Percentiles rank a stretch among this genome's conserved stretches.
Evolutionary conservation across 2,329 filamentous ascomycete species (phyloP).

Genomic region (Penicillium oxalicum): DNA sequence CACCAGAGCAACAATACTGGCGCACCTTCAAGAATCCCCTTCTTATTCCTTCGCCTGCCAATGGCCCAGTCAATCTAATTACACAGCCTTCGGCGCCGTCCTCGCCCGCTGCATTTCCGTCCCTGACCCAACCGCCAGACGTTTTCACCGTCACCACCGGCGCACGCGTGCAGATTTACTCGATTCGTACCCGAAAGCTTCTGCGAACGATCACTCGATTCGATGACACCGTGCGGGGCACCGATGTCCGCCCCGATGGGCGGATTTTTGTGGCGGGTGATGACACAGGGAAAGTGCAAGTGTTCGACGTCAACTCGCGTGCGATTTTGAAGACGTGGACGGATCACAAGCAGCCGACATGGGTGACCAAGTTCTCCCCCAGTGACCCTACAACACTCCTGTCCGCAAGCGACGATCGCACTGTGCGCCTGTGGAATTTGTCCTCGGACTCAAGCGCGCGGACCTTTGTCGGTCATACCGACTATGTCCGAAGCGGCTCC

Average conservation of each 20-base stretch:
- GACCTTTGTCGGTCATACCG: conserved; percentile 78
- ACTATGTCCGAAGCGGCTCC: conserved; percentile 82
- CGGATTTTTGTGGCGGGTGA: conserved; percentile 86
- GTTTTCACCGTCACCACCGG: conserved; percentile 92
- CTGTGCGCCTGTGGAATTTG: conserved; percentile 90
- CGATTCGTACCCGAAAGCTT: conserved; percentile 81
- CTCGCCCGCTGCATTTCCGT: conserved; percentile 37
- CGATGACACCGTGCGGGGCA: conserved; percentile 82
- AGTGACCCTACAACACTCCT: conserved; percentile 79
- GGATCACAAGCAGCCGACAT: conserved; percentile 89
- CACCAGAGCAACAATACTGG: conserved; percentile 95
- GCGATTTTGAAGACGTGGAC: conserved; percentile 95
- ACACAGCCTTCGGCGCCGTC: conserved; percentile 57
- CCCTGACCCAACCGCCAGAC: conserved; percentile 44
- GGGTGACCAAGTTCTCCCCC: conserved; percentile 87
- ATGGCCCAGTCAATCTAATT: conserved; percentile 85
- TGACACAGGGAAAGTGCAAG: conserved; percentile 85
- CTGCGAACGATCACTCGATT: conserved; percentile 93
- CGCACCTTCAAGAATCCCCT: conserved; percentile 87
- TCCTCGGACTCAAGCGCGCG: conserved; percentile 69
- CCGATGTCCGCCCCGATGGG: conserved; percentile 81
- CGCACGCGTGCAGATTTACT: conserved; percentile 88
- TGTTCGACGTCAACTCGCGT: conserved; percentile 84
- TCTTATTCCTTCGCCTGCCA: conserved; percentile 82
- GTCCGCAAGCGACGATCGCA: conserved; percentile 86